Conservation (phyloP, 345 rosid species). For the Carallia pectinifolia region DNA sequence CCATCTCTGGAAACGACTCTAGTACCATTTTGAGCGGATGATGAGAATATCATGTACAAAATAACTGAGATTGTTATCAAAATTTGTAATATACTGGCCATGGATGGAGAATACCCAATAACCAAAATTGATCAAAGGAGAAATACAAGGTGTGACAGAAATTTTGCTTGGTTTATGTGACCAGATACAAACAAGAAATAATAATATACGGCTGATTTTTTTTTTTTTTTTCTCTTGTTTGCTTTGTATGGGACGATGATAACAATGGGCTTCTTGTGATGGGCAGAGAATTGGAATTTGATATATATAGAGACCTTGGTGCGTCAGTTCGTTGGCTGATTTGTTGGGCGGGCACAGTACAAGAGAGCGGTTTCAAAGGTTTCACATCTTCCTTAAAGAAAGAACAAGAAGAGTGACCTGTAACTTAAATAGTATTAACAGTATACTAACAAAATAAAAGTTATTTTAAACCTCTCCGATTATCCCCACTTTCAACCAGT, state of each 20-base stretch:
- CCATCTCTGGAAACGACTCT: too few species aligned
- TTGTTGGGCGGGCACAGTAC: background rate
- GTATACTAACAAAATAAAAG: too few species aligned
- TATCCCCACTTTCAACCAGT: too few species aligned
- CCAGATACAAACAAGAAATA: background rate
- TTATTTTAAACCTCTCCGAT: too few species aligned
- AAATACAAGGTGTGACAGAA: too few species aligned
- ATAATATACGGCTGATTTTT: background rate
- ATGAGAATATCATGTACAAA: slow-evolving; percentile 12
- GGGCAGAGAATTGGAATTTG: background rate
- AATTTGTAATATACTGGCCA: background rate
- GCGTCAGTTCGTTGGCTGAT: slow-evolving; percentile 1
- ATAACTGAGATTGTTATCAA: slow-evolving; percentile 1
- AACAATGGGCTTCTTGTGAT: background rate
- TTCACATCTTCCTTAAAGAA: too few species aligned
- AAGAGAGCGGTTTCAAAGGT: background rate
- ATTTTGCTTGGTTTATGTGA: background rate
- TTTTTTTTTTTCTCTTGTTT: background rate
- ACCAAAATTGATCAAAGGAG: too few species aligned
- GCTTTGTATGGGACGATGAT: background rate
- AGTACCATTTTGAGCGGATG: background rate
- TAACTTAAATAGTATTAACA: too few species aligned
- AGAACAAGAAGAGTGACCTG: too few species aligned
- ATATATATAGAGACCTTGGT: background rate
- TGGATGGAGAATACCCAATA: background rate